Conservation (phyloP, 305 asterid genomes). For the Euphrasia arctica region DNA sequence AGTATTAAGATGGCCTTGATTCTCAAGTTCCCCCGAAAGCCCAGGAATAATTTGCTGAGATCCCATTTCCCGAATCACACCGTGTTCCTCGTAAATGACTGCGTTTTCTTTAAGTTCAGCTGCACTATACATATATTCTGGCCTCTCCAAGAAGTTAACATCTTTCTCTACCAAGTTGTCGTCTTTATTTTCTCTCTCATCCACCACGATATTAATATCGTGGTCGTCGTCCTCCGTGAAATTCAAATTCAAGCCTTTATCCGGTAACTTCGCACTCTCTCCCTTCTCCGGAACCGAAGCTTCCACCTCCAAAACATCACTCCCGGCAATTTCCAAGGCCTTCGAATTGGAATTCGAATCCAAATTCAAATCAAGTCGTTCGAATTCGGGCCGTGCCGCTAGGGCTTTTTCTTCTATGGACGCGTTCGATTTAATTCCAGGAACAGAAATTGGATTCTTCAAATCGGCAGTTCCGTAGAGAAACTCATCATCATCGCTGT, state of each 20-base stretch:
- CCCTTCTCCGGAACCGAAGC: conserved; percentile 40
- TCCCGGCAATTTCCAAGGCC: conserved; percentile 19
- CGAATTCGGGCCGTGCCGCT: conserved; percentile 6
- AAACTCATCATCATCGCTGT: conserved; percentile 50
- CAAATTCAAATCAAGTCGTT: conserved; percentile 31
- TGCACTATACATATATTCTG: neutral
- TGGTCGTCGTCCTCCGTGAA: conserved; percentile 54
- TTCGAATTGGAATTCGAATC: conserved; percentile 10
- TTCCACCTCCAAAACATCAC: conserved; percentile 19
- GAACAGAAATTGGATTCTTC: conserved; percentile 27
- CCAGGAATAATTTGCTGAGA: conserved; percentile 48
- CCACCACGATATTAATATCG: conserved; percentile 58
- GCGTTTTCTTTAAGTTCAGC: conserved; percentile 4
- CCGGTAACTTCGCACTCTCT: conserved; percentile 32
- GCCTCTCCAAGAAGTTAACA: conserved; percentile 11
- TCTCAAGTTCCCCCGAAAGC: conserved; percentile 41
- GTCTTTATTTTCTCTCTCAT: conserved; percentile 59
- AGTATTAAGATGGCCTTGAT: conserved; percentile 32
- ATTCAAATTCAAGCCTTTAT: conserved; percentile 27
- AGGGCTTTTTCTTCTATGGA: conserved; percentile 38
- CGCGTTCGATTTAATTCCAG: conserved; percentile 28
- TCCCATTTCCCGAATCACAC: conserved; percentile 30
- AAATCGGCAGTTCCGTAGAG: conserved; percentile 43
- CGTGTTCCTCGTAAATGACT: conserved; percentile 21
- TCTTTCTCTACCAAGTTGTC: conserved; percentile 47